A percentile compares a stretch with the other conserved stretches of the same genome.
phyloP scores from a whole-genome alignment of 2,329 filamentous ascomycete species.

The Colletotrichum sp. region DNA sequence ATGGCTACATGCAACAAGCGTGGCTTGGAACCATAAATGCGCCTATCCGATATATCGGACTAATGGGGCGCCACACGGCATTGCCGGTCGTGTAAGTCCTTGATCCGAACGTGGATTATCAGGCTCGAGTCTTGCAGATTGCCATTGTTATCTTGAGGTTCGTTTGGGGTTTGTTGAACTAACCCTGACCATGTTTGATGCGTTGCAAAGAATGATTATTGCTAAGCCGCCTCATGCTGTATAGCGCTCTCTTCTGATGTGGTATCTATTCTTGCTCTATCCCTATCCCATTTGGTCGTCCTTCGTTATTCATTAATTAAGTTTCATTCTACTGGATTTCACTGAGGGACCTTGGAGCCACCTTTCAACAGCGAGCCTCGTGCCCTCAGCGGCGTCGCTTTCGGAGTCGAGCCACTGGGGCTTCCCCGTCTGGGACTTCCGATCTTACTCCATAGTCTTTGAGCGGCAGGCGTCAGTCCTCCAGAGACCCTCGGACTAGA shows the following conservation, averaged over 20 bases:
- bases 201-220: not conserved
- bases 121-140: not conserved
- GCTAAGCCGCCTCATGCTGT: not conserved
- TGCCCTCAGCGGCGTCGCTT: conserved; percentile 41
- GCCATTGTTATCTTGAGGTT: not conserved
- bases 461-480: conserved; percentile 75
- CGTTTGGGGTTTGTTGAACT: not conserved
- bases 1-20: not conserved
- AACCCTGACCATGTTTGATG: not conserved
- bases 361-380: conserved; percentile 43
- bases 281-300: not conserved
- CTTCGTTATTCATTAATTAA: not conserved
- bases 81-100: not conserved
- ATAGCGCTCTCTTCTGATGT: not conserved
- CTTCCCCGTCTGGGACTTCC: conserved; percentile 44
- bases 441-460: conserved; percentile 70
- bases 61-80: not conserved
- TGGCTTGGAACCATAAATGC: not conserved
- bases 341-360: conserved; percentile 25
- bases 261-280: not conserved
- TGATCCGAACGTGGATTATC: not conserved
- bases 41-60: not conserved
- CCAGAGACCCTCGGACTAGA: conserved; percentile 65
- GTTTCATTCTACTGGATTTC: conserved; percentile 13
- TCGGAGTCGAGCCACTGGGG: conserved; percentile 36